Base-by-base conservation (phyloP, 2,329 filamentous ascomycete species). In the Remersonia thermophila region DNA sequence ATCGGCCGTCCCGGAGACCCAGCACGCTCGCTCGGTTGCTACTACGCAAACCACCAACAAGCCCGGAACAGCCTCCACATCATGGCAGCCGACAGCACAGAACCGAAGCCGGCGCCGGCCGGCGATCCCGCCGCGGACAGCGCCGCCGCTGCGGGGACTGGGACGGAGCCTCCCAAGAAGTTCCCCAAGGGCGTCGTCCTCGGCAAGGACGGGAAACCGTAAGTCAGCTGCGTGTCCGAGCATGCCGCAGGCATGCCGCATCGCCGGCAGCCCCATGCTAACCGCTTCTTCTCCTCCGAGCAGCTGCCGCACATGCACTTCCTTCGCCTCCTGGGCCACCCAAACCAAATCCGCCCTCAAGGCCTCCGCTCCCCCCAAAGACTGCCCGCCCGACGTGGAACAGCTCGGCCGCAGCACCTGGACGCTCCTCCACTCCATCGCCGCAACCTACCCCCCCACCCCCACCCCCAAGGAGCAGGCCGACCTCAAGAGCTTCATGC, bases 341-440 rank as follows among this genome's bases (percentile, higher is more conserved):
- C 65, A 72, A 48, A 61, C 64, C 33, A 70, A 65, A 38, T 50
- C 59, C 8, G 57, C 58, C 11, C 47, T 65, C 32, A 26, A 54
- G 62, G 11, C 65, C 69, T 7, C 43, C 65, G 39, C 20, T 34
- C 13, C 28, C 35, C 1, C 23, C 32, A 26, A 48, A 40, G 82
- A 93, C 58, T 96, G 89, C 55, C 91, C 91, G 0, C 81, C 91
- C 1, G 87, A 96, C 55, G 84, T 95, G 45, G 85, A 93, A 54
- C 62, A 69, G 12, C 77, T 98, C 4, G 91, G 91, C 33, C 83
- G 86, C 43, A 79, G 78, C 41, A 83, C 85, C 10, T 98, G 91
- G 91, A 95, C 86, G 0, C 71, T 98, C 14, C 74, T 98, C 1
- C 91, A 98, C 65, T 80, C 82, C 7, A 83, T 98, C 46, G 83